phyloP scores from a whole-genome alignment of 768 basidiomycete genomes.

The Pholiota microspora region DNA sequence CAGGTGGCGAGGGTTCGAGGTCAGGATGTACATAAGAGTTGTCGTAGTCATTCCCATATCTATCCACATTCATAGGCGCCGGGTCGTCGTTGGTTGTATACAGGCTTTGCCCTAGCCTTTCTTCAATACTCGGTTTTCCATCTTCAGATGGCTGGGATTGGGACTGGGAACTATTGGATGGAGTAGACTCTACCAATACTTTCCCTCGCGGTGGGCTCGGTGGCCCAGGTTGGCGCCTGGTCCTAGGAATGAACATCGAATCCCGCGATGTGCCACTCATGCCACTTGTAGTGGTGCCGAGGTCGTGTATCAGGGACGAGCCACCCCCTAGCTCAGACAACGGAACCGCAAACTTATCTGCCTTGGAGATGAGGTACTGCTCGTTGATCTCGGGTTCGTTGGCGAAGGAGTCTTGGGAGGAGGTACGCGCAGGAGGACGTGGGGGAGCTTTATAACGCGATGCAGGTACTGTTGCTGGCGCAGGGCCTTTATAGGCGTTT shows the following conservation, averaged over 20 bases:
- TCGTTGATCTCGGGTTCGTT: conserved; percentile 46
- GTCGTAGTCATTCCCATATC: neutral
- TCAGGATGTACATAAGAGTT: neutral
- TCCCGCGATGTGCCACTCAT: conserved; percentile 2
- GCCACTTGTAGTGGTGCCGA: conserved; percentile 10
- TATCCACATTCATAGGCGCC: neutral
- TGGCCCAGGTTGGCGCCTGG: too few species aligned
- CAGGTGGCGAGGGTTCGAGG: neutral
- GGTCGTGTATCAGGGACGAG: conserved; percentile 20
- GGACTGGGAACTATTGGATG: conserved; percentile 42
- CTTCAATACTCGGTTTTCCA: neutral
- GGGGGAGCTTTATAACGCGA: conserved; percentile 19
- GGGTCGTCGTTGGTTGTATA: too few species aligned
- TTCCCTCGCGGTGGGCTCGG: conserved; percentile 20
- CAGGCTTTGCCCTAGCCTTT: too few species aligned
- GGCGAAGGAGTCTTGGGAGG: conserved; percentile 66
- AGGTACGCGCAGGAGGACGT: conserved; percentile 18
- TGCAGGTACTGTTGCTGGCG: conserved; percentile 6
- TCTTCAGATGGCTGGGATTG: conserved; percentile 23
- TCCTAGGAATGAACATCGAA: too few species aligned
- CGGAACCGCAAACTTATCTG: conserved; percentile 55
- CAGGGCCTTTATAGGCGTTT: conserved; percentile 20
- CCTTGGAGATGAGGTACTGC: conserved; percentile 40
- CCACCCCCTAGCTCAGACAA: conserved; percentile 53
- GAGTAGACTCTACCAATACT: conserved; percentile 53